Base-by-base conservation (phyloP, 2,329 filamentous ascomycete species). In the Verticillium nubilum region DNA sequence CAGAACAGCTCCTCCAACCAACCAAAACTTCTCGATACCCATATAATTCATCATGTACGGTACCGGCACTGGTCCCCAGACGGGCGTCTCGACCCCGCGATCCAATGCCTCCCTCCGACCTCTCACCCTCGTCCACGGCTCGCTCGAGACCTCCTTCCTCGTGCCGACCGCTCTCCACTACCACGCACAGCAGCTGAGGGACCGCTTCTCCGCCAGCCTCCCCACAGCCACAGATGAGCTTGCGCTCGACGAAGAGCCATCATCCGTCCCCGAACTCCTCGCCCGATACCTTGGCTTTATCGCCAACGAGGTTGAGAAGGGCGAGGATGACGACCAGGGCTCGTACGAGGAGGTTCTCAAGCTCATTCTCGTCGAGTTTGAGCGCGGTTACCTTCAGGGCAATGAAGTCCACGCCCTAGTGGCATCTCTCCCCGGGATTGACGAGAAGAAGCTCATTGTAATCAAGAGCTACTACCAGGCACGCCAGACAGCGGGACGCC, bases 241-340 rank as follows among this genome's bases (percentile, higher is more conserved):
- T 65, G 96, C 95, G 62, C 92, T 94, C 73, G 96, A 99, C 80
- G 95, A 99, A 69, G 96, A 99, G 81, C 95, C 95, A n/a, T 98
- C 95, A 37, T 99, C 96, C 26, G 87, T 93, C 54, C 80, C 91
- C 52, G 95, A 99, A 79, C 83, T 99, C 62, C 92, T 99, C 31
- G 93, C 92, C 63, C 87, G 94, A 73, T 99, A 96, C 77, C 87
- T 99, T 72, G 92, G 92, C 67, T 96, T 92, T 73, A 85, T 97
- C 62, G 92, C 94, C 65, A 80, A 85, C 64, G 91, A 97, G 78
- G 90, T 97, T 42, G 92, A 97, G 59, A 91, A 96, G 69, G 92
- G 92, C 59, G 95, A 98, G 71, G 94, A 97, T 70, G 90, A 93
- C 72, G 82, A 86, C 54, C 90, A 92, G 65, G 92, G 92, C 64